Percentiles rank a stretch among this genome's conserved stretches.
These are phyloP conservation scores for Geotrichum aggregatum DNA, from an alignment of 1,139 yeast species.

Conservation along the genomic window DNA sequence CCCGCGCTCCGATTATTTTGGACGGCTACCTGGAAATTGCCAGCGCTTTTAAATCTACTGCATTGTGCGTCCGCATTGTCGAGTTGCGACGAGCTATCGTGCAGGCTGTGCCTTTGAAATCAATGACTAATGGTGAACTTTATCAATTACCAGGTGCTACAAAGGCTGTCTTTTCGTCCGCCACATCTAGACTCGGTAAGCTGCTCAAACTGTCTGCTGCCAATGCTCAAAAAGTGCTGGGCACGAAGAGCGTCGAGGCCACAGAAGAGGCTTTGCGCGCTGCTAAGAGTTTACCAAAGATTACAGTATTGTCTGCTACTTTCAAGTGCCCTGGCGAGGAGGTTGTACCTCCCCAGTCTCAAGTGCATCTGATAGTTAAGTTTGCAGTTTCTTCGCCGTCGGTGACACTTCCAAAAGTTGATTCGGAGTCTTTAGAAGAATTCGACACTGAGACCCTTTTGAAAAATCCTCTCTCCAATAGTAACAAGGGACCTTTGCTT, in stretches of 20 bases:
- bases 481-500: slow-evolving; percentile 60
- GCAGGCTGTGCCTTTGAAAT: slow-evolving; percentile 66
- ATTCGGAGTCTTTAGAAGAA: slow-evolving; percentile 42
- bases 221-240: slow-evolving; percentile 21
- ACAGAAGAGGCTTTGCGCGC: slow-evolving; percentile 53
- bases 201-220: slow-evolving; percentile 14
- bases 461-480: slow-evolving; percentile 66
- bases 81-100: slow-evolving; percentile 69
- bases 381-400: slow-evolving; percentile 65
- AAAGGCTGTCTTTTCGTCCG: slow-evolving; percentile 7
- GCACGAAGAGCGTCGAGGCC: slow-evolving; percentile 16
- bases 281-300: slow-evolving; percentile 64
- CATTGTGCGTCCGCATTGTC: slow-evolving; percentile 55
- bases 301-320: slow-evolving; percentile 65
- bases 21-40: slow-evolving; percentile 79
- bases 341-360: slow-evolving; percentile 68
- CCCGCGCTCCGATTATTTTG: slow-evolving; percentile 62
- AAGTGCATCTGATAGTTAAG: slow-evolving; percentile 69
- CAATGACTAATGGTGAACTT: slow-evolving; percentile 56
- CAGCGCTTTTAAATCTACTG: slow-evolving; percentile 68
- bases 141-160: slow-evolving; percentile 75
- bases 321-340: slow-evolving; percentile 88
- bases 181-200: slow-evolving; percentile 3
- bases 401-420: slow-evolving; percentile 33
- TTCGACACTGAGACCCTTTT: slow-evolving; percentile 60